Base-by-base conservation (phyloP, 2,329 filamentous ascomycete genomes). In the Aspergillus phoenicis region DNA sequence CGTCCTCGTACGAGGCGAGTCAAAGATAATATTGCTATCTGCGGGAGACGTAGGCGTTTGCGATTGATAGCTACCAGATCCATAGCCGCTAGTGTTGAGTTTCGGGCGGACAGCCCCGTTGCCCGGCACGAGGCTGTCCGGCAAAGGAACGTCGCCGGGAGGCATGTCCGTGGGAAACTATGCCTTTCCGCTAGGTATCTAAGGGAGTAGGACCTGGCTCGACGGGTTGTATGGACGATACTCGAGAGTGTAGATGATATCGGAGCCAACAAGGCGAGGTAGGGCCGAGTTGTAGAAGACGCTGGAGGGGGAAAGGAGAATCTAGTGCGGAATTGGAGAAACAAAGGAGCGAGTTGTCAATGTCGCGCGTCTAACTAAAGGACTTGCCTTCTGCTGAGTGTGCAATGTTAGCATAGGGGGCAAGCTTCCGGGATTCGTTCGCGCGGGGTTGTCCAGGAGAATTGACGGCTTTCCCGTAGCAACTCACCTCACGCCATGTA, bases 111-210 rank as follows among this genome's bases (percentile, higher is more conserved):
- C 69, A 62, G 71, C 72, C 59, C 75, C 73, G 63, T 78, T 76
- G 64, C 77, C 77, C 64, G 77, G 76, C 67, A 79, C 73, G 67
- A 79, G 72, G 68, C 75, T 78, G 64, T 77, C 73, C 66, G 77
- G 77, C 60, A 76, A 68, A 58, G 68, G 62, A 63, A 76, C 73
- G 68, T 76, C 76, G 70, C 75, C 73, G 68, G 77, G 73, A 74
- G 76, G 73, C 77, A 79, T 79, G 60, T 71, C 71, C 72, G 66
- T 68, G 51, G 51, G 38, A 57, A 61, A 64, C 63, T 64, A 61
- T 64, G 63, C 60, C 62, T 65, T 56, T 60, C 20, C 45, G 6
- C n/a, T 41, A 30, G n/a, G 26, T 47, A 60, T 59, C 43, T 51
- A 55, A 52, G 26, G 8, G n/a, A 36, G 20, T 36, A 15, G 8